Conservation (phyloP, 805 yeast genomes). For the Ogataea saltuana region DNA sequence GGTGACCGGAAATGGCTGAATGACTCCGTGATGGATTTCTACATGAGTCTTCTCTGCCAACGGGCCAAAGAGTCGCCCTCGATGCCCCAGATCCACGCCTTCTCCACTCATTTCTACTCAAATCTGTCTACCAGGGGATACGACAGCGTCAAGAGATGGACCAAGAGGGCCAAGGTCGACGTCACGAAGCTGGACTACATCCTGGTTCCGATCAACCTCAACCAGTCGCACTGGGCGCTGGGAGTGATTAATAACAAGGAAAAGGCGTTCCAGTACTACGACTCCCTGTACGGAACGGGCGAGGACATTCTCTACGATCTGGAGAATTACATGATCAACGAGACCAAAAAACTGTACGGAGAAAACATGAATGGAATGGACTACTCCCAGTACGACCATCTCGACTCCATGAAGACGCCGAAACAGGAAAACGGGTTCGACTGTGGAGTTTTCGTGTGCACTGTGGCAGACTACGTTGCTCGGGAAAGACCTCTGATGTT, state of each 20-base stretch:
- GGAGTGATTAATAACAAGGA: constrained; percentile 69
- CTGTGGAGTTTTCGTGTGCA: constrained; percentile 92
- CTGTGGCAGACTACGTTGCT: constrained; percentile 65
- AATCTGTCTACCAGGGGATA: constrained; percentile 74
- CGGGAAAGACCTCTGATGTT: constrained; percentile 52
- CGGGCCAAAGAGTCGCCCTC: constrained; percentile 29
- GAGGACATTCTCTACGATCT: constrained; percentile 47
- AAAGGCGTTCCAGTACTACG: constrained; percentile 67
- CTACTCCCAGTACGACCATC: constrained; percentile 29
- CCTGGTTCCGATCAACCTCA: constrained; percentile 82
- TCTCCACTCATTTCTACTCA: constrained; percentile 87
- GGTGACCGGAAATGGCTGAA: constrained; percentile 80
- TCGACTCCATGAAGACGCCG: constrained; percentile 50
- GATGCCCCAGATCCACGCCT: constrained; percentile 55
- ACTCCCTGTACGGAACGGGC: constrained; percentile 65
- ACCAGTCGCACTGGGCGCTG: constrained; percentile 89
- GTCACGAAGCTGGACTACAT: constrained; percentile 65
- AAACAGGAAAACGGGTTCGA: constrained; percentile 89
- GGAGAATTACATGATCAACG: constrained; percentile 63
- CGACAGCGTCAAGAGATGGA: constrained; percentile 80
- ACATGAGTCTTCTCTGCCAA: constrained; percentile 55
- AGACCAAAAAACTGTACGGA: constrained; percentile 55
- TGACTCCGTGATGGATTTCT: constrained; percentile 87
- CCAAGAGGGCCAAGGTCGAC: constrained; percentile 69
- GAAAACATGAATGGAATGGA: constrained; percentile 38